Base-by-base conservation (phyloP, 1,284 basidiomycete genomes). In the Mycena sp. region DNA sequence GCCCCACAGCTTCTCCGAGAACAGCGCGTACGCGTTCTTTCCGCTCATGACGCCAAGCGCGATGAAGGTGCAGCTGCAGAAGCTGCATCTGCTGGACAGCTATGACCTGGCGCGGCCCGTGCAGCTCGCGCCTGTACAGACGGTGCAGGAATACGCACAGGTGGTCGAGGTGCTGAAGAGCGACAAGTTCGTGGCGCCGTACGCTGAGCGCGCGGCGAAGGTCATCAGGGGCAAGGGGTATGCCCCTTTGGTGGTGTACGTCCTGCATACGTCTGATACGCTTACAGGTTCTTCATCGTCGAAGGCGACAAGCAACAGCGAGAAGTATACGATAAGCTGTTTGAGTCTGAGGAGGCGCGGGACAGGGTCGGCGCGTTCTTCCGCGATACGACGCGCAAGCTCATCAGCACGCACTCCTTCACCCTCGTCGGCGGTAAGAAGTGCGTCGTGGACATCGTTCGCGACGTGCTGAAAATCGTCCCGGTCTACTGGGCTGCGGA, bases 11-110 rank as follows among this genome's bases (percentile, higher is more conserved):
- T 95, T 85, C 77, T 81, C 83, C 0, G 83, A 86, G 70, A 87
- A 91, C 73, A 91, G 88, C 67, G 79, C 86, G 53, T 95, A 93
- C 74, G 89, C 92, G 1, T 93, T 92, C 84, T 94, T 95, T 87
- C 92, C 94, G 35, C 83, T 96, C 66, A 89, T 94, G 86, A 90
- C 89, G 9, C 86, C 94, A 25, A 76, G 82, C 7, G 73, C 87
- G 25, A 92, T 93, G 93, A 77, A 84, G 64, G 75, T 71, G 2
- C 75, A 87, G 72, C 76, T 93, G 60, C 80, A 74, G 53, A 83
- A 89, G 44, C 71, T 94, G 55, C 83, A 83, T 23, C 78, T 84
- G 35, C 66, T 79, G 19, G 77, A 83, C 25, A 73, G 82, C 49
- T 92, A 93, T 67, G 81, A 85, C 61, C 52, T 86, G 23, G 71